phyloP scores from a whole-genome alignment of 1,284 basidiomycete genomes.

The Cryptococcus sp. region DNA sequence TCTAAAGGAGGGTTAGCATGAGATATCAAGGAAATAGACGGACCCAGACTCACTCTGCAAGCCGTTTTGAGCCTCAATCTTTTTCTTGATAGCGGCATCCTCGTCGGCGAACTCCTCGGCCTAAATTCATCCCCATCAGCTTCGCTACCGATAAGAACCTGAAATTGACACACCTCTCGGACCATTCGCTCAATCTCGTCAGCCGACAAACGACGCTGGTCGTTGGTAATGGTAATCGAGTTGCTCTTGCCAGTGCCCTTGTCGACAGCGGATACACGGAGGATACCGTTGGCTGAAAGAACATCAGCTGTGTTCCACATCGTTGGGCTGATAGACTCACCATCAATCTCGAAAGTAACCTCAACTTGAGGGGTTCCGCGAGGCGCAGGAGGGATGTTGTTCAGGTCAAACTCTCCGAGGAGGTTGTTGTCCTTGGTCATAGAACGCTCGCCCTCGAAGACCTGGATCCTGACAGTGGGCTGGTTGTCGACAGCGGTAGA shows the following conservation, averaged over 20 bases:
- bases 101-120: conserved; percentile 85
- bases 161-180: conserved; percentile 57
- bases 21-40: not conserved
- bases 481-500: conserved; percentile 95
- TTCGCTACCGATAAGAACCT: not conserved
- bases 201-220: conserved; percentile 67
- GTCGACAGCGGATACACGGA: conserved; percentile 83
- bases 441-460: conserved; percentile 92
- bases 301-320: conserved; percentile 1
- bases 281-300: conserved; percentile 72
- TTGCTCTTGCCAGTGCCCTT: conserved; percentile 92
- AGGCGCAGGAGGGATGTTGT: conserved; percentile 88
- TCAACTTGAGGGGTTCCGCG: conserved; percentile 95
- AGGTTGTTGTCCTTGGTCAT: conserved; percentile 98
- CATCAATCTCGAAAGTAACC: conserved; percentile 91
- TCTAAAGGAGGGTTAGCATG: conserved; percentile 23
- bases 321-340: conserved; percentile 29
- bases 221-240: conserved; percentile 82
- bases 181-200: conserved; percentile 94
- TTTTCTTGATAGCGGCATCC: conserved; percentile 83
- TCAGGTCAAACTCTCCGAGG: conserved; percentile 94
- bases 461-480: conserved; percentile 81
- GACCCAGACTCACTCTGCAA: conserved; percentile 54
- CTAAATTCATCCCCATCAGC: conserved; percentile 5
- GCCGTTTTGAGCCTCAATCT: conserved; percentile 80